phyloP scores from a whole-genome alignment of 2,329 filamentous ascomycete genomes.

The Pseudogymnoascus pannorum region DNA sequence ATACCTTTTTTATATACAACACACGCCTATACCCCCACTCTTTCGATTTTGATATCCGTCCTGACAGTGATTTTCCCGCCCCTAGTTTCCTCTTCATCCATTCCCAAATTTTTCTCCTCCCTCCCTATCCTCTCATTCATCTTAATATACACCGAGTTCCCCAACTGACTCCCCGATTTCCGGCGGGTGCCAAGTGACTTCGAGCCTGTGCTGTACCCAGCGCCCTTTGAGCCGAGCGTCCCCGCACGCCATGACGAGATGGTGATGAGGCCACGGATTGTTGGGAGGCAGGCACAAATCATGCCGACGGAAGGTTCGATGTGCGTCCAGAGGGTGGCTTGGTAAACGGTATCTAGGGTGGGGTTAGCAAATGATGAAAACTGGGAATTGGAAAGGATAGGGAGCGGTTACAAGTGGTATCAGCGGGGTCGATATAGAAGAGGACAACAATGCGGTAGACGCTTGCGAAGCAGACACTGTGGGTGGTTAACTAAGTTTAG shows the following conservation, averaged over 20 bases:
- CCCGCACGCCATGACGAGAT: not conserved
- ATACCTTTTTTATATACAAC: not conserved
- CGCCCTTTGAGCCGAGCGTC: not conserved
- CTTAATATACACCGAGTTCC: not conserved
- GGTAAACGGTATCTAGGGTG: not conserved
- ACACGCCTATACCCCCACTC: not conserved
- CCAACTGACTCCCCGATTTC: constrained; percentile 11
- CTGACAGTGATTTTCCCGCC: not conserved
- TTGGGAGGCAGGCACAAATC: constrained; percentile 16
- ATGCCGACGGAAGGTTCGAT: constrained; percentile 14
- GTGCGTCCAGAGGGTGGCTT: constrained; percentile 11
- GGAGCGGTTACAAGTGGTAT: constrained; percentile 18
- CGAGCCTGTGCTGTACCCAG: not conserved
- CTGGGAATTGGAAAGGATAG: not conserved
- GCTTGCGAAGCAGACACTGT: constrained; percentile 17
- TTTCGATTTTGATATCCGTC: not conserved
- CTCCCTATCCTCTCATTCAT: constrained; percentile 9
- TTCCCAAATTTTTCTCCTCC: not conserved
- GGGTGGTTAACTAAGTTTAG: not conserved
- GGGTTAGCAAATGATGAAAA: not conserved
- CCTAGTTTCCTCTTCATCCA: not conserved
- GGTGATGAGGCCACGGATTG: not conserved
- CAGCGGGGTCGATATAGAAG: constrained; percentile 16
- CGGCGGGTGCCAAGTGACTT: not conserved
- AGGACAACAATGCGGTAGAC: constrained; percentile 20